phyloP scores from a whole-genome alignment of 2,329 filamentous ascomycete species.

The Coniochaeta sp. region DNA sequence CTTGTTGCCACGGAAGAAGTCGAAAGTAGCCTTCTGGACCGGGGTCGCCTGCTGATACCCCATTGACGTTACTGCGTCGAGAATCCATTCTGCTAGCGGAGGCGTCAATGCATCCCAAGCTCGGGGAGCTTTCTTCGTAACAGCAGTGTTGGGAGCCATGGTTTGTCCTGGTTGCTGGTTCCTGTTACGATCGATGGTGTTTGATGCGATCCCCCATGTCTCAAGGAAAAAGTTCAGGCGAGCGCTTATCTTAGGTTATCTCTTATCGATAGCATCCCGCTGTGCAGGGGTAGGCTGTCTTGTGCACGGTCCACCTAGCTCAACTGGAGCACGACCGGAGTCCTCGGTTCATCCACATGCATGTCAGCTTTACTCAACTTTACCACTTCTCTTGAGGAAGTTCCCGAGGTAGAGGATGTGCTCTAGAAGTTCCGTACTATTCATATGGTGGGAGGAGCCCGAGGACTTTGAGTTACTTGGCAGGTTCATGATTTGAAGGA shows the following conservation, averaged over 20 bases:
- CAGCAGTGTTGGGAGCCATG: neutral
- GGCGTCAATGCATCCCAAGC: constrained; percentile 66
- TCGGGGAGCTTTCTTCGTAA: constrained; percentile 29
- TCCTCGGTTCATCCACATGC: neutral
- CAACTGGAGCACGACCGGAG: constrained; percentile 1
- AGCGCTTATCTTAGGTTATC: constrained; percentile 9
- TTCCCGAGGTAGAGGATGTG: too few species aligned
- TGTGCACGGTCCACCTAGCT: neutral
- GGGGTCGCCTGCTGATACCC: constrained; percentile 73
- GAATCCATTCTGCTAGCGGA: constrained; percentile 67
- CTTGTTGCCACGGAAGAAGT: constrained; percentile 70
- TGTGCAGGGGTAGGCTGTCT: neutral
- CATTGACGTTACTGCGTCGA: constrained; percentile 67
- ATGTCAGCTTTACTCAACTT: neutral
- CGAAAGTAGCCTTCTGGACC: constrained; percentile 74
- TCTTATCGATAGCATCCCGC: constrained; percentile 10
- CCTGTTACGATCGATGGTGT: too few species aligned
- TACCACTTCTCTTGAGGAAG: too few species aligned
- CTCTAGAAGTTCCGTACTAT: too few species aligned
- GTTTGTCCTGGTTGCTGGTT: neutral
- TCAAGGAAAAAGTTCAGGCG: neutral
- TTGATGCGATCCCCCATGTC: neutral
- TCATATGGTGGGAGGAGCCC: too few species aligned
- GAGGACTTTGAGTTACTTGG: too few species aligned
- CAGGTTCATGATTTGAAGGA: neutral